Base-by-base conservation (phyloP, 73 alveolate genomes). In the Paramecium biaurelia region DNA sequence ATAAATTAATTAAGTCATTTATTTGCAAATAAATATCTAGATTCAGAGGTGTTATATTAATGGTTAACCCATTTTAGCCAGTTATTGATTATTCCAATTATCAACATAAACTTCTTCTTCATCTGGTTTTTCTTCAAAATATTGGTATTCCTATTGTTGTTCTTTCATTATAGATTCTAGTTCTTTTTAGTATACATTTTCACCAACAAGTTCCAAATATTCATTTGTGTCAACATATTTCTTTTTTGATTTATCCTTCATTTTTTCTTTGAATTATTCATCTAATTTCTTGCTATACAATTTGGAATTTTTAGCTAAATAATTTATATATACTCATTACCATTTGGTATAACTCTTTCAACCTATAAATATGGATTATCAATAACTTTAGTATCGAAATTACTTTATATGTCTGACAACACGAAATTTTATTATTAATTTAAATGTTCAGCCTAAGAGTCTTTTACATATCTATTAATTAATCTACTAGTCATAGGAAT, bases 361-460 rank as follows among this genome's bases (percentile, higher is more conserved):
- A 79, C 90, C 14, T 79, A 43, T 47, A 42, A 42, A 79, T 43
- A 79, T 20, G 90, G 90, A 26, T 79, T 79, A 18, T 79, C 90
- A 18, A 79, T 79, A 20, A 79, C 21, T 45, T 79, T 79, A 11
- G 90, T 45, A 79, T 45, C 23, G 34, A 79, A 79, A 24, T 79
- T 79, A 42, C 45, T 45, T 15, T 79, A 79, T 8, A 42, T 47
- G 23, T 79, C 90, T 10, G 90, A 79, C 12, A 79, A 47, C 0
- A 79, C 56, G 23, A 79, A 79, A 10, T 32, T 26, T 20, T 38
- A n/a, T 79, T 79, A 79, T 8, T 79, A 10, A 34, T 6, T 10
- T 4, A 47, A 7, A 11, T 63, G 47, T 41, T 79, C 90, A 43
- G 45, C 56, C 7, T 79, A 49, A 5, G 8, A 12, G 37, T 79